Base-by-base conservation (phyloP, 257 asterid species). In the Salvia splendens region DNA sequence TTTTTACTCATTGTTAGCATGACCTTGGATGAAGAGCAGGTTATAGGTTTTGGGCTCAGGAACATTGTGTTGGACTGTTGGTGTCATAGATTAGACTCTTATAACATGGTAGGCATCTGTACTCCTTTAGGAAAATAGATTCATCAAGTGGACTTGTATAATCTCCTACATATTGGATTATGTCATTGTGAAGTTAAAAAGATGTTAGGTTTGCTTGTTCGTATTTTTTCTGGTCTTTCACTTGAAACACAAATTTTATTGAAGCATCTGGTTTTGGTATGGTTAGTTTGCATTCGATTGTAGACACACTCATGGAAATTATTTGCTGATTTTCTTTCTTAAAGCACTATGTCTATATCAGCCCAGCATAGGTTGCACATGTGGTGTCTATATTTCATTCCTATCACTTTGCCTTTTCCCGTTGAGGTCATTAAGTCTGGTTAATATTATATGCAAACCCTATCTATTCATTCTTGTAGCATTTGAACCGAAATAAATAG, bases 151-250 rank as follows among this genome's bases (percentile, higher is more conserved):
- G 11, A 8, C 20, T 17, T 6, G 17, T 12, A 4, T 28, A 11
- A 32, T 45, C 55, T 43, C 49, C 3, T 41, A 47, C 52, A 5
- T 14, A 17, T n/a, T 17, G 20, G 64, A 54, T 60, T 78, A 45
- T 61, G 56, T 59, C 58, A 66, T 65, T 64, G 43, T 54, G 42
- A 30, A 70, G 55, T 65, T 48, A 12, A 61, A 55, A 16, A 4
- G 5, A 33, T 65, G 24, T 40, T 40, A 40, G 35, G 48, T 72
- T 56, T 68, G 42, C 61, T 47, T 57, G 65, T 54, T 47, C 24
- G 28, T 70, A 48, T 65, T 42, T 9, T 68, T 24, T 14, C 33
- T 20, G 6, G 38, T 69, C 55, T 33, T 45, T 48, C 55, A 57
- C 73, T 63, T 57, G 68, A 48, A 55, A 17, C 20, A 17, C 20